phyloP scores from a whole-genome alignment of 495 filamentous ascomycete species.

The Talaromyces stipitatus region DNA sequence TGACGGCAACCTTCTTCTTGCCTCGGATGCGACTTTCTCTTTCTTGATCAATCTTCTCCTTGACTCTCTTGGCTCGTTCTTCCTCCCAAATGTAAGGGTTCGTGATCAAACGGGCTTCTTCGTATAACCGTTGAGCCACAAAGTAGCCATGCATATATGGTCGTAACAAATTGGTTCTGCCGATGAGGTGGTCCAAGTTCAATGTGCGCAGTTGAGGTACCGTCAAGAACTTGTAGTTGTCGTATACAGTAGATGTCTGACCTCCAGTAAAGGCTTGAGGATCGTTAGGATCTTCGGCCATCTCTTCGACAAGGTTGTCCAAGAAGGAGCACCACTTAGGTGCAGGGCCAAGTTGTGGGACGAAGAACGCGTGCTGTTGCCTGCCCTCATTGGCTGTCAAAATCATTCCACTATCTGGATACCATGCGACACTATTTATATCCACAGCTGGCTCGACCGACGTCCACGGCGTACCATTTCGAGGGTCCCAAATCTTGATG shows the following conservation, averaged over 20 bases:
- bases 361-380: constrained; percentile 90
- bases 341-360: constrained; percentile 86
- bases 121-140: constrained; percentile 84
- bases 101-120: constrained; percentile 84
- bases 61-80: constrained; percentile 75
- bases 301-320: constrained; percentile 95
- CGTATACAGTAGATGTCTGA: constrained; percentile 69
- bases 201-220: constrained; percentile 70
- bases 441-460: constrained; percentile 93
- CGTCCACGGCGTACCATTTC: constrained; percentile 79
- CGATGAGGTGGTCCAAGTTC: constrained; percentile 79
- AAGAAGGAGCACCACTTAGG: constrained; percentile 95
- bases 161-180: constrained; percentile 74
- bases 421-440: constrained; percentile 84
- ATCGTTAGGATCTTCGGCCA: constrained; percentile 75
- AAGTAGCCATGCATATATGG: constrained; percentile 99
- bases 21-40: constrained; percentile 85
- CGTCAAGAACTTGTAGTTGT: constrained; percentile 98
- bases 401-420: constrained; percentile 81
- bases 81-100: constrained; percentile 91
- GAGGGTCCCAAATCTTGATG: constrained; percentile 92
- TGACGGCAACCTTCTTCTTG: constrained; percentile 85
- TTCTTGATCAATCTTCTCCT: constrained; percentile 92
- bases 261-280: constrained; percentile 52
- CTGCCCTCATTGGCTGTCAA: constrained; percentile 93